These are phyloP conservation scores for Geranomyces variabilis DNA, from an alignment of 192 early-diverging fungal species.

Conservation along the genomic window DNA sequence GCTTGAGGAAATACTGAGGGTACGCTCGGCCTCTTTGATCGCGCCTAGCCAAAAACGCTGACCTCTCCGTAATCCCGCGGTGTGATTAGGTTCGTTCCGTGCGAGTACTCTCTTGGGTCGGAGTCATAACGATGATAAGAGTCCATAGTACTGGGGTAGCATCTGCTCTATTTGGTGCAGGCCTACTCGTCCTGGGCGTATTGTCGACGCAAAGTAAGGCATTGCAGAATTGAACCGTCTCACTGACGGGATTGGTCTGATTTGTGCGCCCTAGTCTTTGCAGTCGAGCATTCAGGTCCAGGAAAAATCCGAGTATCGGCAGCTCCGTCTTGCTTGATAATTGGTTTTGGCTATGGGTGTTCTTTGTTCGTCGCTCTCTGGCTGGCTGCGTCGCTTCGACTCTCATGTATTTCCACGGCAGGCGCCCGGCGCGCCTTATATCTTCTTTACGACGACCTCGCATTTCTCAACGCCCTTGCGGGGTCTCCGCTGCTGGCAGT, in stretches of 20 bases:
- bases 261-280: constrained; percentile 3
- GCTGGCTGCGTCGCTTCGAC: constrained; percentile 15
- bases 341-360: constrained; percentile 4
- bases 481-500: constrained; percentile 15
- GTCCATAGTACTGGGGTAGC: constrained; percentile 23
- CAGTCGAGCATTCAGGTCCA: background rate
- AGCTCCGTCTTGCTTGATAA: background rate
- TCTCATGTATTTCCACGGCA: constrained; percentile 12
- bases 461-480: constrained; percentile 15
- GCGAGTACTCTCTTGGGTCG: constrained; percentile 16
- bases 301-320: background rate
- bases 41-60: background rate
- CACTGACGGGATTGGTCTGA: background rate
- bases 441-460: constrained; percentile 17
- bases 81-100: constrained; percentile 14
- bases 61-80: background rate
- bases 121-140: constrained; percentile 13
- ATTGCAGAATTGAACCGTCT: background rate
- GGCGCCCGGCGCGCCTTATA: constrained; percentile 21
- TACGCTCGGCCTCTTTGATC: background rate
- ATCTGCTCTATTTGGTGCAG: constrained; percentile 3
- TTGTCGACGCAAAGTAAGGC: constrained; percentile 15
- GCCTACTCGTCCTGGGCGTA: constrained; percentile 8
- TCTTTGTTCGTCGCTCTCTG: constrained; percentile 7
- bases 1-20: constrained; percentile 13